Percentiles rank a stretch among this genome's conserved stretches.
Conservation (phyloP, 2,329 filamentous ascomycete species). For the Venturia effusa region DNA sequence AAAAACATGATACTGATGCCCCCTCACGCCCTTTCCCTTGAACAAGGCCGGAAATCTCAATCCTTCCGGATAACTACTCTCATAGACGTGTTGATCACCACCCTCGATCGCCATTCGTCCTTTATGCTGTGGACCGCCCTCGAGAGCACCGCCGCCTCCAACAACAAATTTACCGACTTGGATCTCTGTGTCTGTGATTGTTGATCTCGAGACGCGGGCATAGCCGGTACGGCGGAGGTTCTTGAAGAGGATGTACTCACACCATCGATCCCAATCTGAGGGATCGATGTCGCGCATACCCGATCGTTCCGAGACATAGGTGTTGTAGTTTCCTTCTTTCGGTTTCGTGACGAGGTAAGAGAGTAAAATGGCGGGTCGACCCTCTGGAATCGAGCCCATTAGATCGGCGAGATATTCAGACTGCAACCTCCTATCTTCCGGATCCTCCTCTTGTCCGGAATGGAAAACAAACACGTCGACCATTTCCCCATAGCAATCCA, state of each 20-base stretch:
- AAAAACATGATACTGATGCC: conserved; percentile 91
- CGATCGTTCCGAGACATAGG: conserved; percentile 73
- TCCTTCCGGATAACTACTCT: conserved; percentile 64
- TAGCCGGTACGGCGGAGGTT: conserved; percentile 76
- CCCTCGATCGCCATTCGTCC: conserved; percentile 60
- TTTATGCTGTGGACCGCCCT: conserved; percentile 39
- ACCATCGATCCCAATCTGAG: conserved; percentile 94
- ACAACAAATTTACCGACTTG: conserved; percentile 48
- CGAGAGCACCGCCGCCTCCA: conserved; percentile 8
- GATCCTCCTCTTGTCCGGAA: conserved; percentile 94
- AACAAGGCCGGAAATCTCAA: conserved; percentile 79
- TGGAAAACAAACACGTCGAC: conserved; percentile 98
- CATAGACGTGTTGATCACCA: conserved; percentile 55
- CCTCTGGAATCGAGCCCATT: conserved; percentile 62
- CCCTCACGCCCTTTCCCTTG: conserved; percentile 73
- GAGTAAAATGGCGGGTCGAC: conserved; percentile 70
- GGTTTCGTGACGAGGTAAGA: conserved; percentile 90
- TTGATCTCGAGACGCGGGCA: conserved; percentile 75
- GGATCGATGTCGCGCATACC: conserved; percentile 95
- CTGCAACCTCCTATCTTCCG: conserved; percentile 81
- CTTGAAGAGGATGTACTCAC: conserved; percentile 97
- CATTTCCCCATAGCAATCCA: conserved; percentile 81
- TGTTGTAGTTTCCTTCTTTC: conserved; percentile 90
- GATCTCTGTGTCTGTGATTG: conserved; percentile 94
- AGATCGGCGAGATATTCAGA: conserved; percentile 73